Percentiles rank a stretch among this genome's conserved stretches.
phyloP scores from a whole-genome alignment of 768 basidiomycete species.

The Boletus coccyginus region DNA sequence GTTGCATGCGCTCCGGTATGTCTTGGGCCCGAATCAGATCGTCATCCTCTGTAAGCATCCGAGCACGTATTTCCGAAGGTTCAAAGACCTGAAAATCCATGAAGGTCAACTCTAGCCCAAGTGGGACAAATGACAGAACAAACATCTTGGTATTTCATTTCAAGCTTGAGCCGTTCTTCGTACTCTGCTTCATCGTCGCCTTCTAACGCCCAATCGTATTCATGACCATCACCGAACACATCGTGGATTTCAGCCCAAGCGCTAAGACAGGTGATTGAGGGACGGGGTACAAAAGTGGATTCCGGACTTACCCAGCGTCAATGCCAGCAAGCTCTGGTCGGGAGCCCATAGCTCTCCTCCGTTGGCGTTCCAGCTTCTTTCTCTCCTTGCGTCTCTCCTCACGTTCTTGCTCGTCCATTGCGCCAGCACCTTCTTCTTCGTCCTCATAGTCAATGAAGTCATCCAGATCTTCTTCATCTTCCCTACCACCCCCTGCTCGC shows the following conservation, averaged over 20 bases:
- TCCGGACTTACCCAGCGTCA: conserved; percentile 68
- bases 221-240: conserved; percentile 94
- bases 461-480: conserved; percentile 64
- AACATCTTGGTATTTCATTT: conserved; percentile 87
- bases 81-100: conserved; percentile 78
- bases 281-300: neutral
- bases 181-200: conserved; percentile 65
- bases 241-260: conserved; percentile 96
- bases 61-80: conserved; percentile 89
- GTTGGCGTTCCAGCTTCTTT: conserved; percentile 57
- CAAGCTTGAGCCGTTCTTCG: conserved; percentile 53
- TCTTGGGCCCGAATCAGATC: conserved; percentile 88
- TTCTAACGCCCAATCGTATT: conserved; percentile 92
- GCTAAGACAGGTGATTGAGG: conserved; percentile 40
- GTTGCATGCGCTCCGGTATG: conserved; percentile 94
- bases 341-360: conserved; percentile 61
- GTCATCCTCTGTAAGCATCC: conserved; percentile 90
- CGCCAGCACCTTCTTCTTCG: conserved; percentile 78
- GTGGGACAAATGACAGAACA: conserved; percentile 13
- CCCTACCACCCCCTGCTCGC: conserved; percentile 40
- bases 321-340: conserved; percentile 75
- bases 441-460: conserved; percentile 79
- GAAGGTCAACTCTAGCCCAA: conserved; percentile 2
- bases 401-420: conserved; percentile 71
- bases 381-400: conserved; percentile 72